Percentiles rank a stretch among this genome's conserved stretches.
These are phyloP conservation scores for Cardiospermum halicacabum DNA, from an alignment of 345 rosid species.

Conservation along the genomic window DNA sequence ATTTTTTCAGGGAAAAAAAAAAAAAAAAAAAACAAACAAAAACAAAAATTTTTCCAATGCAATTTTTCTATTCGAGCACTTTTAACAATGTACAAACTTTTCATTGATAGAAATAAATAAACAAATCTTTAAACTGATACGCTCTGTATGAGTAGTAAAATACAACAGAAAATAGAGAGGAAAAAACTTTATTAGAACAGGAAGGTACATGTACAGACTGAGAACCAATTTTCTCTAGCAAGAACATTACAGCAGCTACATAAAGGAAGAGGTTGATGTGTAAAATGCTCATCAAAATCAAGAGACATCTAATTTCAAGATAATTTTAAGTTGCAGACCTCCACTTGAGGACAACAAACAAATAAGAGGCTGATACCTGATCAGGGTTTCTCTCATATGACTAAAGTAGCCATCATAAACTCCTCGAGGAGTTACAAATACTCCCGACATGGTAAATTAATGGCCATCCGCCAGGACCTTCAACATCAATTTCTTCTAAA, in stretches of 20 bases:
- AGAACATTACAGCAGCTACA: background rate
- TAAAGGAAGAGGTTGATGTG: background rate
- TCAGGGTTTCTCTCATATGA: background rate
- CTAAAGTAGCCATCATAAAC: slow-evolving; percentile 1
- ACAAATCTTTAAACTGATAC: too few relatives aligned
- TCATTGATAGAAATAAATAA: too few relatives aligned
- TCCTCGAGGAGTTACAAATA: background rate
- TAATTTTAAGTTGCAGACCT: background rate
- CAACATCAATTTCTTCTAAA: slow-evolving; percentile 14
- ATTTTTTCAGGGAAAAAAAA: background rate
- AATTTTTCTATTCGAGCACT: background rate
- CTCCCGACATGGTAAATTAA: background rate
- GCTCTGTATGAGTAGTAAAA: too few relatives aligned
- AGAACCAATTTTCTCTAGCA: slow-evolving; percentile 1
- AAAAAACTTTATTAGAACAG: slow-evolving; percentile 7
- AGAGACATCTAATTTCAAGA: background rate
- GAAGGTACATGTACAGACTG: slow-evolving; percentile 8
- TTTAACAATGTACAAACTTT: background rate
- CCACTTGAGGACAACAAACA: background rate
- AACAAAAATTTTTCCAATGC: background rate
- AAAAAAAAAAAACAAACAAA: background rate
- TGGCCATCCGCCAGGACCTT: background rate
- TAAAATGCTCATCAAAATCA: background rate
- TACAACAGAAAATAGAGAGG: slow-evolving; percentile 1
- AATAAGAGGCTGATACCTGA: background rate